Conservation (phyloP, 2,329 filamentous ascomycete genomes). For the Annulohypoxylon truncatum region DNA sequence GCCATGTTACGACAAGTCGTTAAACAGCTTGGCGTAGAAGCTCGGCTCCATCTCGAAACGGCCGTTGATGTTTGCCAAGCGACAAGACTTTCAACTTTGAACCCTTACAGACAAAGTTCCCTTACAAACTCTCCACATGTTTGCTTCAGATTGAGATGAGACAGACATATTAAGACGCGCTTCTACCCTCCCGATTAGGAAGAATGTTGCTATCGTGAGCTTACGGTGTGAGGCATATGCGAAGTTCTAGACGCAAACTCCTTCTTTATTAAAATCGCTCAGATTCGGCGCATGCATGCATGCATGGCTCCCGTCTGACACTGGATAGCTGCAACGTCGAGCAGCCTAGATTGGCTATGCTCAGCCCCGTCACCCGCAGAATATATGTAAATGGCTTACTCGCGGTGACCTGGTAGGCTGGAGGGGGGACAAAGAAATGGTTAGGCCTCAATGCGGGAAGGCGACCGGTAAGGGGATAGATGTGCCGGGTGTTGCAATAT, state of each 20-base stretch:
- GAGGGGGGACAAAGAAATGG: not conserved
- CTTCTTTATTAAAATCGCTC: conserved; percentile 21
- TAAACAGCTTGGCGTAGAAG: conserved; percentile 12
- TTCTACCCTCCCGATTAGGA: conserved; percentile 21
- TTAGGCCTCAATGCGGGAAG: conserved; percentile 15
- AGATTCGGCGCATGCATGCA: conserved; percentile 24
- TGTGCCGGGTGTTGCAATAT: conserved; percentile 6
- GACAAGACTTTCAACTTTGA: conserved; percentile 3
- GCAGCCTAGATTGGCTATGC: not conserved
- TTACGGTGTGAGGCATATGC: conserved; percentile 17
- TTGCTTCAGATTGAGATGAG: not conserved
- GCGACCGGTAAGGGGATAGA: conserved; percentile 15
- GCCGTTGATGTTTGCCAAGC: conserved; percentile 8
- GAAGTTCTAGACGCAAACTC: conserved; percentile 15
- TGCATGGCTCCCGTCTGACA: not conserved
- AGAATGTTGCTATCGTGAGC: conserved; percentile 20
- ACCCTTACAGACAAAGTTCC: too few relatives aligned
- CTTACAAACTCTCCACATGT: conserved; percentile 6
- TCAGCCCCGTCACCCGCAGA: conserved; percentile 12
- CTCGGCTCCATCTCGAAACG: conserved; percentile 10
- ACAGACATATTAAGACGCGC: conserved; percentile 17
- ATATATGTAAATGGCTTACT: conserved; percentile 13
- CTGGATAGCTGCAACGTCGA: not conserved
- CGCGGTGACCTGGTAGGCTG: not conserved
- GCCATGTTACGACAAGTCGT: conserved; percentile 5